phyloP scores from a whole-genome alignment of 345 rosid species.

The Syzygium grande region DNA sequence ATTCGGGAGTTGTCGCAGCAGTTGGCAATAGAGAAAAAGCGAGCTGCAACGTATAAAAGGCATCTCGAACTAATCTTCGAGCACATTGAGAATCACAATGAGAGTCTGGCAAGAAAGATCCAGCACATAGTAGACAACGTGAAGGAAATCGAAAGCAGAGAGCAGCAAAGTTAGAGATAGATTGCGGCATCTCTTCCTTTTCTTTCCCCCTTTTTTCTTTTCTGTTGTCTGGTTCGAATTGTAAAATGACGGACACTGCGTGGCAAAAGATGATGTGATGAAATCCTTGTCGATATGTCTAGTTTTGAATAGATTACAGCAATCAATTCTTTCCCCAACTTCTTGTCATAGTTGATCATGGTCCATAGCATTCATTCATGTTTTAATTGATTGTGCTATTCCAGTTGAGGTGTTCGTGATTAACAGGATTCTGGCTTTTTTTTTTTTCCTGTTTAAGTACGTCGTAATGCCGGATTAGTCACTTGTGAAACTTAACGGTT shows the following conservation, averaged over 20 bases:
- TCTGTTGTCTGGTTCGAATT: background rate
- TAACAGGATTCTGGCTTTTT: background rate
- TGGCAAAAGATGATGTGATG: background rate
- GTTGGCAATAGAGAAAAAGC: slow-evolving; percentile 84
- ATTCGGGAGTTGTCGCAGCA: slow-evolving; percentile 91
- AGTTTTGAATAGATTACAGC: background rate
- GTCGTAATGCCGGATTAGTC: background rate
- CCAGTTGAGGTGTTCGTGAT: background rate
- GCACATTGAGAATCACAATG: slow-evolving; percentile 87
- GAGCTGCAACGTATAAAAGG: slow-evolving; percentile 80
- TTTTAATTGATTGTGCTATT: background rate
- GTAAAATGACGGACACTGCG: background rate
- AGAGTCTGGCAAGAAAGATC: slow-evolving; percentile 71
- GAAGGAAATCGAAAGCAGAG: slow-evolving; percentile 60
- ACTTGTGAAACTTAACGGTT: background rate
- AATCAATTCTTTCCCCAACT: background rate
- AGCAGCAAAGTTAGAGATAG: slow-evolving; percentile 39
- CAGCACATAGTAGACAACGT: slow-evolving; percentile 74
- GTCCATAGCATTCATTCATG: background rate
- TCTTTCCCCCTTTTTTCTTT: background rate
- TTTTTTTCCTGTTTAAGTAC: background rate
- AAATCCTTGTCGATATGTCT: background rate
- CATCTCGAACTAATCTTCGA: slow-evolving; percentile 87
- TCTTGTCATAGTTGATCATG: background rate
- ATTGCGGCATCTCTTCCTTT: background rate